A percentile compares a stretch with the other conserved stretches of the same genome.
These are phyloP conservation scores for Chrysoporthe cubensis DNA, from an alignment of 2,329 filamentous ascomycete genomes.

Conservation along the genomic window DNA sequence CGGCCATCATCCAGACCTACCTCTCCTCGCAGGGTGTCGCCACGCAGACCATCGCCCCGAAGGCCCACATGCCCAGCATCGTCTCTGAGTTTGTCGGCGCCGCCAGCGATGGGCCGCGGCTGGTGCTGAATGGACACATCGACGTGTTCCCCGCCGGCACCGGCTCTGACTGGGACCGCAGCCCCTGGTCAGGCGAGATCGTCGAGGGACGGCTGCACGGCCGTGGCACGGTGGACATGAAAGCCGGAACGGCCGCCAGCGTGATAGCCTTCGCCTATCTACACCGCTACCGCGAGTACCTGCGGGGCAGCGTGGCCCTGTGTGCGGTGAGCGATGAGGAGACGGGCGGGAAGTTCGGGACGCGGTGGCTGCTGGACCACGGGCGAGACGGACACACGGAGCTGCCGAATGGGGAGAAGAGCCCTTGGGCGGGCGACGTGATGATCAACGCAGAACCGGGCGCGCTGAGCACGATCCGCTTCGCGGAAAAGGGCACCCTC, in stretches of 20 bases:
- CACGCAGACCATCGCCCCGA: conserved; percentile 36
- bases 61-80: conserved; percentile 38
- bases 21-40: conserved; percentile 34
- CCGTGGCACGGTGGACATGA: conserved; percentile 48
- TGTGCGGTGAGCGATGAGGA: conserved; percentile 46
- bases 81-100: conserved; percentile 37
- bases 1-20: conserved; percentile 38
- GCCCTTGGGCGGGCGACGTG: conserved; percentile 42
- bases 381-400: conserved; percentile 35
- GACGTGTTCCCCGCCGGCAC: conserved; percentile 45
- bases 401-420: conserved; percentile 38
- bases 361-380: conserved; percentile 40
- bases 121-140: conserved; percentile 48
- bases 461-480: conserved; percentile 42
- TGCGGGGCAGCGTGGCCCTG: conserved; percentile 35
- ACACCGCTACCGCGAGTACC: conserved; percentile 29
- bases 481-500: conserved; percentile 47
- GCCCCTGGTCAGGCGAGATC: conserved; percentile 43
- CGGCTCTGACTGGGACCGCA: conserved; percentile 39
- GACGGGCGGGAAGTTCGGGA: conserved; percentile 44
- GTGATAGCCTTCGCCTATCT: conserved; percentile 44
- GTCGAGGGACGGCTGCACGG: conserved; percentile 40
- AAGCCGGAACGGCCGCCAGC: conserved; percentile 45
- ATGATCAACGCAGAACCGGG: conserved; percentile 45
- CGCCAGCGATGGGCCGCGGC: conserved; percentile 33